Evolutionary conservation across 2,329 filamentous ascomycete genomes (phyloP).

Genomic region (Fusarium anguioides): DNA sequence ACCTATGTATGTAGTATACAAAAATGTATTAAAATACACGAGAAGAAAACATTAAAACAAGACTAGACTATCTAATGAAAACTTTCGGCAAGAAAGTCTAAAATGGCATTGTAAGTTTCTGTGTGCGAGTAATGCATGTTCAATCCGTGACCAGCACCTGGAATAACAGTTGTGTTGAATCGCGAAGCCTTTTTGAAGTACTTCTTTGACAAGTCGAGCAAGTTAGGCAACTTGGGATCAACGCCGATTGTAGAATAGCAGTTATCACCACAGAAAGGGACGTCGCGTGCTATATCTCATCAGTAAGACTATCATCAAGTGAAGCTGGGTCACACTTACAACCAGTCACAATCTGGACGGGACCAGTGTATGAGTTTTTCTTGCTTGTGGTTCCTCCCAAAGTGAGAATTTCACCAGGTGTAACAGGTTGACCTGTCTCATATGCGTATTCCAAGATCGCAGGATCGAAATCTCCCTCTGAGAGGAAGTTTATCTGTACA

Average conservation of each 20-base stretch:
- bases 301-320: conserved; percentile 7
- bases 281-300: conserved; percentile 54
- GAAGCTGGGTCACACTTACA: conserved; percentile 46
- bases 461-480: conserved; percentile 66
- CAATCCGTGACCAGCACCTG: conserved; percentile 62
- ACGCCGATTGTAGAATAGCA: conserved; percentile 59
- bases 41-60: not conserved
- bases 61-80: too few relatives aligned
- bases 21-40: not conserved
- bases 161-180: conserved; percentile 66
- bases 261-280: conserved; percentile 72
- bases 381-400: conserved; percentile 54
- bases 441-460: conserved; percentile 60
- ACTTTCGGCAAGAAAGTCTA: conserved; percentile 50
- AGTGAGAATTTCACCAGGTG: conserved; percentile 69
- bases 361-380: conserved; percentile 59
- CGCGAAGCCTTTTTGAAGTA: conserved; percentile 58
- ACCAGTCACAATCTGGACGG: conserved; percentile 70
- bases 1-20: not conserved
- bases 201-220: conserved; percentile 56
- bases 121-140: conserved; percentile 57
- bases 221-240: conserved; percentile 49
- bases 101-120: conserved; percentile 51
- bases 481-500: conserved; percentile 65
- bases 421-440: conserved; percentile 64